Conservation (phyloP, 805 yeast genomes). For the Yamadazyma sp. region DNA sequence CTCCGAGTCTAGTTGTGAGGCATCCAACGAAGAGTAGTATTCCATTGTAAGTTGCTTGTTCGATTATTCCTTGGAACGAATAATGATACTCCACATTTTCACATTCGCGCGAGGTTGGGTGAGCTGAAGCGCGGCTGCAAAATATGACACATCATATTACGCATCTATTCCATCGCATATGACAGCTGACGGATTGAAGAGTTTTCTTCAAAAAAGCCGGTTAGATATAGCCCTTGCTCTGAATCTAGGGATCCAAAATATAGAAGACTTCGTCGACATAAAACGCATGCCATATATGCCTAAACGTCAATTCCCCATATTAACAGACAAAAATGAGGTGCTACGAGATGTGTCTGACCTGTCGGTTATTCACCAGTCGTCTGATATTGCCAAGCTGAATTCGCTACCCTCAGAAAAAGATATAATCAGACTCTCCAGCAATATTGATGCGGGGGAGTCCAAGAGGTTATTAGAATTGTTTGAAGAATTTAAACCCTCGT, state of each 20-base stretch:
- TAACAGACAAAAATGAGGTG: too few species aligned
- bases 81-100: constrained; percentile 12
- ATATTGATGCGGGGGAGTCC: too few species aligned
- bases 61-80: neutral
- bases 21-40: constrained; percentile 75
- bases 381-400: constrained; percentile 1
- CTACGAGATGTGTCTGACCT: too few species aligned
- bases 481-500: constrained; percentile 3
- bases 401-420: neutral
- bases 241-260: neutral
- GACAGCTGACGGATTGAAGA: neutral
- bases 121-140: constrained; percentile 4
- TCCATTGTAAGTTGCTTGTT: constrained; percentile 49
- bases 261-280: neutral
- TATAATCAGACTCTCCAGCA: too few species aligned
- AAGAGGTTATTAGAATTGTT: constrained; percentile 1
- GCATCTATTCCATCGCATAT: too few species aligned
- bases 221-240: neutral
- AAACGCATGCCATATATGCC: neutral
- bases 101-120: neutral
- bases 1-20: constrained; percentile 69
- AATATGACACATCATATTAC: neutral
- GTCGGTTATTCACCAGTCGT: constrained; percentile 1
- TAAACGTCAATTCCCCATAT: neutral
- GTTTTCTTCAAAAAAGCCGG: neutral